Evolutionary conservation across 164 flowering plant species (phyloP), one percentile per base, ranked within the genome.

Genomic region (Berberis vulgaris): DNA sequence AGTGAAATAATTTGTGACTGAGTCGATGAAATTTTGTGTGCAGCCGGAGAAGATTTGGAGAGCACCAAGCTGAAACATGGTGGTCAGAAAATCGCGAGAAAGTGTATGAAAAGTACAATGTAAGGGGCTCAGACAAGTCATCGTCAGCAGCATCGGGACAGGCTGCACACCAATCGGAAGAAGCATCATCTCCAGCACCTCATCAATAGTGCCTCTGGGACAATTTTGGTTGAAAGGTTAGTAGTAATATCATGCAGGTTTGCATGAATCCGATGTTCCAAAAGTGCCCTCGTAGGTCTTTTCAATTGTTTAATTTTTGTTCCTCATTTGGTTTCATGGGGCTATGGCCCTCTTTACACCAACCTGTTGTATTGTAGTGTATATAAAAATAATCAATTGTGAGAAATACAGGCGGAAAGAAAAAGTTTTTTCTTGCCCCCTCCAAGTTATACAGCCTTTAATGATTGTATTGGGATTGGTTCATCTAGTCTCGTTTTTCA

Each of bases 41-140:
- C 84, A 86, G 92, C 72, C 92, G 92, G 61, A 81, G 87, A 72
- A 83, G 86, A 80, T 86, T 86, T 64, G 84, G 83, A 41, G 89
- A 86, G 73, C 84, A 83, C 62, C 89, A 86, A 60, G 89, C 89
- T 2, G 86, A 83, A 68, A 76, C 78, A 47, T 86, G 92, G 89
- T 86, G 92, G 92, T 80, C 85, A 6, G 87, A 84, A 72, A 86
- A 86, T 66, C 87, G 89, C 12, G 89, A 80, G 63, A 84, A 68
- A 75, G 92, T 86, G 43, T 83, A 83, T 59, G 86, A 82, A 64
- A 86, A 74, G 62, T 86, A 84, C 71, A 84, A 83, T 46, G 84
- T 86, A 12, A 78, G 84, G 55, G 85, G 78, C 1, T 71, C 82
- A 39, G 89, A 84, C 59, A 77, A 76, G 69, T 66, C 70, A 11